Evolutionary conservation across 2,329 filamentous ascomycete genomes (phyloP).

Genomic region (Talaromyces sp.): DNA sequence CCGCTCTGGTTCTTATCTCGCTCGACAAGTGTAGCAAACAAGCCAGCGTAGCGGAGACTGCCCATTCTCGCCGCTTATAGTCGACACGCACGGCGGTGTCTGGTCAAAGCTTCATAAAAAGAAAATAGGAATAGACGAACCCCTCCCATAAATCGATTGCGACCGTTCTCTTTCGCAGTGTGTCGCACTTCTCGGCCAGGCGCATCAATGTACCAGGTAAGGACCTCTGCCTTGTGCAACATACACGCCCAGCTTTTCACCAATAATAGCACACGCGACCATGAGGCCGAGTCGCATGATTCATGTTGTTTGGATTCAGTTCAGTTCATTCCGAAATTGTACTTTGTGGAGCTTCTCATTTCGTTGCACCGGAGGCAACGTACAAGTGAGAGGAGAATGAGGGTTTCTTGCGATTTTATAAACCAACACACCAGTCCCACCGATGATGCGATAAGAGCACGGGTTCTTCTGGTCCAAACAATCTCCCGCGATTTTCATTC

Average conservation of each 20-base stretch:
- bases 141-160: background rate
- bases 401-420: background rate
- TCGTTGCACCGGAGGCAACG: background rate
- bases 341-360: background rate
- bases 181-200: background rate
- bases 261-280: background rate
- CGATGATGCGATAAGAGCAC: background rate
- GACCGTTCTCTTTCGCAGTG: background rate
- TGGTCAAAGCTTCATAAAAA: background rate
- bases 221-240: background rate
- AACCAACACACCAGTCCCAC: background rate
- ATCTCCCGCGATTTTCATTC: background rate
- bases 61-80: background rate
- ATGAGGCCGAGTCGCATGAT: constrained; percentile 2
- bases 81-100: background rate
- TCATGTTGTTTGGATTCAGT: background rate
- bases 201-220: background rate
- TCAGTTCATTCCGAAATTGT: background rate
- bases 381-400: background rate
- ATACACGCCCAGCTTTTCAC: background rate
- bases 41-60: background rate
- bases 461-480: background rate
- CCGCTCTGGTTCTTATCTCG: background rate
- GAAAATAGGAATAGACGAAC: background rate
- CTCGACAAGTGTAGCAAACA: background rate